Evolutionary conservation across 805 yeast species (phyloP).

Genomic region (Teunomyces pallodes): DNA sequence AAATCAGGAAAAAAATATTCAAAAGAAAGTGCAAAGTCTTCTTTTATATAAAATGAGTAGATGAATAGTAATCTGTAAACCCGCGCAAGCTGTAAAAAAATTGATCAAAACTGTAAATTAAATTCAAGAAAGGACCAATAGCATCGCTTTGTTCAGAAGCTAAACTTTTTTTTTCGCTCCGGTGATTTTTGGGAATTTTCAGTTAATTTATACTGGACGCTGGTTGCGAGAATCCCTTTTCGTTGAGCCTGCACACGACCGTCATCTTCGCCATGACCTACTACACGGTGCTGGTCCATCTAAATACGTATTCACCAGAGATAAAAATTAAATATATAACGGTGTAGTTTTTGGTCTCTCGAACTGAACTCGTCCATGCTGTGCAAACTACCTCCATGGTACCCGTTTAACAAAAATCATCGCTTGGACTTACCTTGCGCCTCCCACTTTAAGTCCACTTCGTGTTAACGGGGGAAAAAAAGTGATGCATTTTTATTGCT

Average conservation of each 20-base stretch:
- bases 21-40: constrained; percentile 7
- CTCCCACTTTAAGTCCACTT: neutral
- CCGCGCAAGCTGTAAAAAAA: neutral
- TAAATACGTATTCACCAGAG: neutral
- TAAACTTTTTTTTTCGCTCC: constrained; percentile 1
- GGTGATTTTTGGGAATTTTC: constrained; percentile 5
- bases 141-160: constrained; percentile 7
- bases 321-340: neutral
- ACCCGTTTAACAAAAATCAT: neutral
- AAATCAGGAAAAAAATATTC: neutral
- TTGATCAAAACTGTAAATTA: constrained; percentile 3
- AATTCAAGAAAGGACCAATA: constrained; percentile 7
- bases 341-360: neutral
- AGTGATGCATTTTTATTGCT: constrained; percentile 1
- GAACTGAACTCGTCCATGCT: neutral
- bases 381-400: neutral
- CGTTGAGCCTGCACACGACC: constrained; percentile 9
- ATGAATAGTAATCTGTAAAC: neutral
- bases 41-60: constrained; percentile 6
- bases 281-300: neutral
- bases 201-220: constrained; percentile 9
- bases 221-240: constrained; percentile 3
- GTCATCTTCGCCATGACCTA: neutral
- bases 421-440: neutral
- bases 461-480: neutral